Conservation (phyloP, 73 alveolate genomes). For the Breviolum minutum region DNA sequence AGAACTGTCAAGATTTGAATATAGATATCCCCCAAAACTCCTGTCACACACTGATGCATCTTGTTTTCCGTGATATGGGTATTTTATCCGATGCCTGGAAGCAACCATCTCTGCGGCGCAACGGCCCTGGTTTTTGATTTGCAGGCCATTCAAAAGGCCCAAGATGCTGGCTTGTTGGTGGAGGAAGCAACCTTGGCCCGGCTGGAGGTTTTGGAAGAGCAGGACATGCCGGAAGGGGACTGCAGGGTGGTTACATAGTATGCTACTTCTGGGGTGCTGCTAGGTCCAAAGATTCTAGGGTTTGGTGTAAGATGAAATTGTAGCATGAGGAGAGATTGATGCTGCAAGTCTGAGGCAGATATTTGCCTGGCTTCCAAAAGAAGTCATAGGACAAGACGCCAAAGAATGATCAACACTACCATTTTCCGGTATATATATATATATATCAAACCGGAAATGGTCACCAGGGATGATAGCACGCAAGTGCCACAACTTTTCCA, state of each 20-base stretch:
- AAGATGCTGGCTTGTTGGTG: slow-evolving; percentile 26
- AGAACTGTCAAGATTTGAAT: not conserved
- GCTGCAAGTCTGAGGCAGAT: too few species aligned
- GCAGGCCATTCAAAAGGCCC: slow-evolving; percentile 68
- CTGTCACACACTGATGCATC: not conserved
- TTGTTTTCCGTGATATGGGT: not conserved
- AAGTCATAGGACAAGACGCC: too few species aligned
- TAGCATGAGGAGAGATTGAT: too few species aligned
- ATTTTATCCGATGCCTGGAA: not conserved
- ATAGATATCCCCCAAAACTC: not conserved
- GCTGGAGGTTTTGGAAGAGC: slow-evolving; percentile 28
- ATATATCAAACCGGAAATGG: too few species aligned
- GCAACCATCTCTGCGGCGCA: too few species aligned
- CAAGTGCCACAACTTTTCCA: too few species aligned
- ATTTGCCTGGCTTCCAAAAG: too few species aligned
- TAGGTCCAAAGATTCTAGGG: not conserved
- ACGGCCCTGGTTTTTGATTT: not conserved
- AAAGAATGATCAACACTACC: too few species aligned
- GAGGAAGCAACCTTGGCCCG: slow-evolving; percentile 34
- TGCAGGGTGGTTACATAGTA: too few species aligned
- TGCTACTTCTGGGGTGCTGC: not conserved
- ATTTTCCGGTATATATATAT: too few species aligned
- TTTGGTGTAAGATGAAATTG: too few species aligned
- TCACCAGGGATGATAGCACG: too few species aligned
- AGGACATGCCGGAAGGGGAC: not conserved